Evolutionary conservation across 768 basidiomycete species (phyloP).

Genomic region (Megacollybia marginata): DNA sequence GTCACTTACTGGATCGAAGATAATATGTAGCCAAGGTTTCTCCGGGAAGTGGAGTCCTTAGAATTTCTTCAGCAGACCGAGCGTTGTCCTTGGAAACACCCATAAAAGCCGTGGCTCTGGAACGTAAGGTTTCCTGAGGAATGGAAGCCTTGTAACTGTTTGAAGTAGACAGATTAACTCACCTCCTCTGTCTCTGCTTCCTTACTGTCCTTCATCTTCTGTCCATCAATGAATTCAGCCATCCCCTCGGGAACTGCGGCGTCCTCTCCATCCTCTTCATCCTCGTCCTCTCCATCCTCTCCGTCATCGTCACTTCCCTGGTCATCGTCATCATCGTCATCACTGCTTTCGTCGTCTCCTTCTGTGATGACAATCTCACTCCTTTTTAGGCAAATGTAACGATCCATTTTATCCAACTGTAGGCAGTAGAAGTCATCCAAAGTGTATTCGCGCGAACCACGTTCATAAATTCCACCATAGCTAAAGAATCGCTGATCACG

Average conservation of each 20-base stretch:
- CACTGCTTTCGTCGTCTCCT: constrained; percentile 56
- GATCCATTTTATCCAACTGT: constrained; percentile 79
- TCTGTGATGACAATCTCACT: constrained; percentile 55
- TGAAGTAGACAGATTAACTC: no score
- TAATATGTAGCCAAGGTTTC: constrained; percentile 83
- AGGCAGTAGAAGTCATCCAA: constrained; percentile 83
- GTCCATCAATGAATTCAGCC: not conserved
- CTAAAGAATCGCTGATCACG: constrained; percentile 27
- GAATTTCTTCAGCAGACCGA: constrained; percentile 59
- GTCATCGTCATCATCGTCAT: constrained; percentile 53
- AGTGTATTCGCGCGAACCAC: constrained; percentile 77
- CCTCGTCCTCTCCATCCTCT: constrained; percentile 28
- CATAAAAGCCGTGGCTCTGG: constrained; percentile 38
- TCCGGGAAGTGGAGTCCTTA: constrained; percentile 78
- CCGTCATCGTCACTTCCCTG: constrained; percentile 21
- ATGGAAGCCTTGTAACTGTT: not conserved
- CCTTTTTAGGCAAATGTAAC: constrained; percentile 64
- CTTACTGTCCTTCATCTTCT: not conserved
- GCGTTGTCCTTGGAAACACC: constrained; percentile 53
- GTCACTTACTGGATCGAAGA: constrained; percentile 60
- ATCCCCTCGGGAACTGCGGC: not conserved
- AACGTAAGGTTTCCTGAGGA: constrained; percentile 23
- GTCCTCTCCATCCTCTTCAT: constrained; percentile 27
- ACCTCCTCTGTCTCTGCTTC: constrained; percentile 9
- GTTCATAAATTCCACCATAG: constrained; percentile 87